Evolutionary conservation across 495 filamentous ascomycete species (phyloP).

Genomic region (Physcia stellaris): DNA sequence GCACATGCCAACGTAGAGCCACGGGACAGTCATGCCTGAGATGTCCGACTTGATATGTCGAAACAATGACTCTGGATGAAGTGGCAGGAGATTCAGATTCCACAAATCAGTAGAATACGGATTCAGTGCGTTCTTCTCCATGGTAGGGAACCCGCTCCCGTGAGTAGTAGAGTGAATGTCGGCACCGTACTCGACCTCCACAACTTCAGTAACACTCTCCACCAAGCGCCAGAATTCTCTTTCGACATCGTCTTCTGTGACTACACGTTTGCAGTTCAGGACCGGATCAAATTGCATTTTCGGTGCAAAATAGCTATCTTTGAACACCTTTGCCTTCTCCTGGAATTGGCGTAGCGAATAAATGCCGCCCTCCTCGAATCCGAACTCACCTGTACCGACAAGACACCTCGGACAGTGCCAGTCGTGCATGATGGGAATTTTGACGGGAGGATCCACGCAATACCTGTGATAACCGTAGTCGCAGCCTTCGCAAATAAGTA

Average conservation of each 20-base stretch:
- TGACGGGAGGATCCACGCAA: slow-evolving; percentile 82
- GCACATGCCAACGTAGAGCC: slow-evolving; percentile 99
- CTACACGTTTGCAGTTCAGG: slow-evolving; percentile 59
- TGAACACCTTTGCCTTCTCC: slow-evolving; percentile 89
- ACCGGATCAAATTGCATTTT: slow-evolving; percentile 85
- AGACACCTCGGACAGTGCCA: slow-evolving; percentile 96
- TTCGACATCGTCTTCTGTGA: slow-evolving; percentile 93
- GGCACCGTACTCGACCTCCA: slow-evolving; percentile 96
- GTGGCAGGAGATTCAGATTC: slow-evolving; percentile 90
- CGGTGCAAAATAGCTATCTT: slow-evolving; percentile 79
- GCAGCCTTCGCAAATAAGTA: slow-evolving; percentile 86
- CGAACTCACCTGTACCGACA: slow-evolving; percentile 92
- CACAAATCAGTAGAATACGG: slow-evolving; percentile 79
- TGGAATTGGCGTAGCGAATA: slow-evolving; percentile 96
- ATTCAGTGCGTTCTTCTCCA: slow-evolving; percentile 80
- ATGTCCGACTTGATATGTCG: slow-evolving; percentile 96
- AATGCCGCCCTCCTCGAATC: slow-evolving; percentile 91
- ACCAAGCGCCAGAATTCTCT: slow-evolving; percentile 94
- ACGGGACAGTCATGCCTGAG: slow-evolving; percentile 99
- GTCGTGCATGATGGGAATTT: slow-evolving; percentile 64
- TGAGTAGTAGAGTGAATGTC: slow-evolving; percentile 98
- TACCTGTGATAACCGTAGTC: slow-evolving; percentile 77
- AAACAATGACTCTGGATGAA: slow-evolving; percentile 86
- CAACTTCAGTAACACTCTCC: slow-evolving; percentile 81
- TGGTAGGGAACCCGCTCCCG: slow-evolving; percentile 91